Conservation (phyloP, 2,329 filamentous ascomycete genomes). For the Fusarium sublunatum region DNA sequence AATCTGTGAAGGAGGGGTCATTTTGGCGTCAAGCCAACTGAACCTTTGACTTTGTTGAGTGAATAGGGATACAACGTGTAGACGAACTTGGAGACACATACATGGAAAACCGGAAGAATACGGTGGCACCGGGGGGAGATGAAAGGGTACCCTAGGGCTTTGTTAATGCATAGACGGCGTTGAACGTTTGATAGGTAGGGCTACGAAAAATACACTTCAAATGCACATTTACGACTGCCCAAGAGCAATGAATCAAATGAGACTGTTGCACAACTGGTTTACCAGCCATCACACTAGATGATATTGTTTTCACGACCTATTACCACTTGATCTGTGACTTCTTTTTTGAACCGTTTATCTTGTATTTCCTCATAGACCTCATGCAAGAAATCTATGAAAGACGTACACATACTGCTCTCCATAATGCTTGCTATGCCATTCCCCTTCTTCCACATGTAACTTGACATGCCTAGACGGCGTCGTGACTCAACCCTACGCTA, state of each 20-base stretch:
- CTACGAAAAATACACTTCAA: slow-evolving; percentile 43
- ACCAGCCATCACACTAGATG: not conserved
- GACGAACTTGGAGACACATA: slow-evolving; percentile 18
- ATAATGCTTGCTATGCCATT: slow-evolving; percentile 4
- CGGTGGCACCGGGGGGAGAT: slow-evolving; percentile 8
- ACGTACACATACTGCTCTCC: slow-evolving; percentile 13
- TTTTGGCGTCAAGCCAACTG: slow-evolving; percentile 3
- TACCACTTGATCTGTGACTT: not conserved
- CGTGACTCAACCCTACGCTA: slow-evolving; percentile 4
- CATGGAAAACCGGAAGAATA: slow-evolving; percentile 16
- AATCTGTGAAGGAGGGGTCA: not conserved
- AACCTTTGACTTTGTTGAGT: slow-evolving; percentile 17
- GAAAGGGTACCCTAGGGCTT: slow-evolving; percentile 34
- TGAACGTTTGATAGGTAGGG: slow-evolving; percentile 47
- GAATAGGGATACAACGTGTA: slow-evolving; percentile 16
- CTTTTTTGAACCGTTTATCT: not conserved
- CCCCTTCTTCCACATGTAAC: not conserved
- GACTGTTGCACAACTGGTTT: not conserved
- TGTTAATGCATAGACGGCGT: slow-evolving; percentile 52
- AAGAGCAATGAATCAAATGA: not conserved
- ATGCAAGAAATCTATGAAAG: slow-evolving; percentile 17
- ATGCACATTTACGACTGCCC: slow-evolving; percentile 14
- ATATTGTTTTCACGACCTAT: not conserved
- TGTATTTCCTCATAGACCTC: slow-evolving; percentile 7
- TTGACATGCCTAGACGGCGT: slow-evolving; percentile 1